Evolutionary conservation across 1,284 basidiomycete species (phyloP).

Genomic region (Wallemia hederae): DNA sequence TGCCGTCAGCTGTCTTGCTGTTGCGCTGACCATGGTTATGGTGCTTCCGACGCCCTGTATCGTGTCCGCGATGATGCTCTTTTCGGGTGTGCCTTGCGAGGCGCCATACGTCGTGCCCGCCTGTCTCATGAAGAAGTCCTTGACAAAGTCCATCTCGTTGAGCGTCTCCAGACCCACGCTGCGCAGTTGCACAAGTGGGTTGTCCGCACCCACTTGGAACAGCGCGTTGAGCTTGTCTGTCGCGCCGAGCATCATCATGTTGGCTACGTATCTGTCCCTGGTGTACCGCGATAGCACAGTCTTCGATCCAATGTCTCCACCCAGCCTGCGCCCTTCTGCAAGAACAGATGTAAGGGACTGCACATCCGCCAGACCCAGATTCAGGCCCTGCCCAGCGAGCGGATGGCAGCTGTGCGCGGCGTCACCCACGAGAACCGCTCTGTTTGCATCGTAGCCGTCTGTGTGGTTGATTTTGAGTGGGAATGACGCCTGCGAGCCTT

Average conservation of each 20-base stretch:
- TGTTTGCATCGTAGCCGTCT: constrained; percentile 43
- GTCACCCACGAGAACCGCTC: constrained; percentile 77
- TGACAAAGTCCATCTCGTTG: constrained; percentile 57
- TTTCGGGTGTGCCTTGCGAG: background rate
- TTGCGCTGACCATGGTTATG: background rate
- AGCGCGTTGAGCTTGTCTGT: constrained; percentile 69
- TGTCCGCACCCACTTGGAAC: constrained; percentile 30
- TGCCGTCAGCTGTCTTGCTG: background rate
- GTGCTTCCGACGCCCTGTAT: background rate
- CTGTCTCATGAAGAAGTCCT: constrained; percentile 47
- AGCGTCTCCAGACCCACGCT: constrained; percentile 64
- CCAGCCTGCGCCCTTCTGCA: constrained; percentile 25
- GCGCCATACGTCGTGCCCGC: constrained; percentile 28
- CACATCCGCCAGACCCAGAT: constrained; percentile 68
- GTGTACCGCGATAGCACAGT: constrained; percentile 47
- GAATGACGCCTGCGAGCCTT: constrained; percentile 59
- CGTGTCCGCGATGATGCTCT: background rate
- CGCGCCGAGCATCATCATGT: constrained; percentile 52
- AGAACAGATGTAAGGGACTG: constrained; percentile 36
- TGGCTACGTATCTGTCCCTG: constrained; percentile 47
- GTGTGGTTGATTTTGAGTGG: constrained; percentile 68
- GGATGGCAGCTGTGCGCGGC: constrained; percentile 90
- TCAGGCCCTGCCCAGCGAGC: constrained; percentile 87
- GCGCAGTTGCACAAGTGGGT: constrained; percentile 51
- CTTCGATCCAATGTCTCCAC: constrained; percentile 56